Percentiles rank a stretch among this genome's conserved stretches.
These are phyloP conservation scores for Poa pratensis DNA, from an alignment of 176 grass and related monocot species.

Conservation along the genomic window DNA sequence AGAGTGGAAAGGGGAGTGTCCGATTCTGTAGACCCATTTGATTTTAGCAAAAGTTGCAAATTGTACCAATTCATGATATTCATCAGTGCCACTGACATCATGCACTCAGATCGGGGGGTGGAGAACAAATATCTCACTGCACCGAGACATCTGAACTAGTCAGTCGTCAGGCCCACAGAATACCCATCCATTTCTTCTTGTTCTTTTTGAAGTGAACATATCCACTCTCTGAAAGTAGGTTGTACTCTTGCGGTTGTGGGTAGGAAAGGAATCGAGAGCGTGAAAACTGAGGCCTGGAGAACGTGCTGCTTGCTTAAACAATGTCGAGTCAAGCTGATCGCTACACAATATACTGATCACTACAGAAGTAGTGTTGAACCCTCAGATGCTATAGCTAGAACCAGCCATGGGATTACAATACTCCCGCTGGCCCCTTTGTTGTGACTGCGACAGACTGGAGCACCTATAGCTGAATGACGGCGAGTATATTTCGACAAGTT, in stretches of 20 bases:
- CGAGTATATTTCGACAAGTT: neutral
- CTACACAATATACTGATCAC: neutral
- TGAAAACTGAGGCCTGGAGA: neutral
- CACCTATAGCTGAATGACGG: neutral
- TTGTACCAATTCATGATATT: neutral
- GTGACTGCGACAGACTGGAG: neutral
- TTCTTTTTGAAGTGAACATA: neutral
- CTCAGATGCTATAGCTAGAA: neutral
- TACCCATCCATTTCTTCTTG: neutral
- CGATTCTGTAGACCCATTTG: neutral
- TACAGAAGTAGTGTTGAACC: neutral
- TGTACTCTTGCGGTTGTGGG: conserved; percentile 8
- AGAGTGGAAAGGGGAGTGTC: neutral
- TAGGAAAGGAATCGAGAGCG: neutral
- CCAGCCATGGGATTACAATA: neutral
- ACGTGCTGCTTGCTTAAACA: conserved; percentile 1
- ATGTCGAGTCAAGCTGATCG: neutral
- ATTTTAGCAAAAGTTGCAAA: neutral
- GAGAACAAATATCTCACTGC: conserved; percentile 25
- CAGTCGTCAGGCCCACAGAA: conserved; percentile 16
- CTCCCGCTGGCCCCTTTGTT: neutral
- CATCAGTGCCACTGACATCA: neutral
- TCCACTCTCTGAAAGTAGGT: conserved; percentile 18
- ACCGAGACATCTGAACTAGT: neutral
- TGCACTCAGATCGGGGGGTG: neutral